Base-by-base conservation (phyloP, 2,329 filamentous ascomycete genomes). In the Pseudopyricularia javanii region DNA sequence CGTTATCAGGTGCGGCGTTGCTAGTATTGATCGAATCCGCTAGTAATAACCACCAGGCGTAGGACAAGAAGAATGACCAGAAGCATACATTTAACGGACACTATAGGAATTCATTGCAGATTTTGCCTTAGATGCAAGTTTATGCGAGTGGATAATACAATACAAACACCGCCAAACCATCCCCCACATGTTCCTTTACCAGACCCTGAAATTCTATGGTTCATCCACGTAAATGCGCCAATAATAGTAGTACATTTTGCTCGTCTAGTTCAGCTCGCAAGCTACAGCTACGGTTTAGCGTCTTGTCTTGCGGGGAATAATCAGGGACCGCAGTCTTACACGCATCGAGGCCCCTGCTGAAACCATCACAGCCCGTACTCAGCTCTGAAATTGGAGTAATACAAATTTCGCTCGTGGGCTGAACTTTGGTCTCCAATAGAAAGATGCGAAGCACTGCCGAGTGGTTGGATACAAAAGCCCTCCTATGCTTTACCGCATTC, bases 111-210 rank as follows among this genome's bases (percentile, higher is more conserved):
- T n/a, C n/a, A n/a, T n/a, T n/a, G n/a, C n/a, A n/a, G n/a, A n/a
- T n/a, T n/a, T n/a, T n/a, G n/a, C n/a, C n/a, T n/a, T n/a, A n/a
- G n/a, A n/a, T n/a, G n/a, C n/a, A n/a, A n/a, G 35, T 55, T 56
- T 26, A 54, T 54, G 26, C 47, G 47, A 52, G 40, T 52, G 6
- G n/a, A 35, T n/a, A n/a, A n/a, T n/a, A n/a, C n/a, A n/a, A n/a
- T n/a, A n/a, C n/a, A n/a, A n/a, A n/a, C n/a, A n/a, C n/a, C n/a
- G n/a, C n/a, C n/a, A n/a, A n/a, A n/a, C n/a, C n/a, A n/a, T n/a
- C n/a, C n/a, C n/a, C n/a, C 32, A 50, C 17, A 50, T 50, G n/a
- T 37, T 50, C 15, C n/a, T n/a, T 24, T 15, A 45, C 24, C 37
- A 47, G 7, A 30, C 12, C 12, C 30, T 34, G 7, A n/a, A n/a